A percentile compares a stretch with the other conserved stretches of the same genome.
Evolutionary conservation across 2,329 filamentous ascomycete species (phyloP).

Genomic region (Colletotrichum paranaense): DNA sequence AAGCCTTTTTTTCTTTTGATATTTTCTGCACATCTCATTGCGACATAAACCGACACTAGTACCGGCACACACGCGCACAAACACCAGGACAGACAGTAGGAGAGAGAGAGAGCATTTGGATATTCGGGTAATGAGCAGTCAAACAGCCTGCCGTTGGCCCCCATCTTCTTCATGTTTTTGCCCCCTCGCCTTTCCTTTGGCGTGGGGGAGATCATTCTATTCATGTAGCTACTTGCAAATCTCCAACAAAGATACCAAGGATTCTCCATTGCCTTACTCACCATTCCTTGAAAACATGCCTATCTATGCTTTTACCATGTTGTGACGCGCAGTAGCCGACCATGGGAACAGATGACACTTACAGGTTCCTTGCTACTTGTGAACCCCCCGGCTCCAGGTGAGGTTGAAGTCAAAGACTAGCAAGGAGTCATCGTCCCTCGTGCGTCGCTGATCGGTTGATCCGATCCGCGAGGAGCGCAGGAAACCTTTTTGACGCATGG

Average conservation of each 20-base stretch:
- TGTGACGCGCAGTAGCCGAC: not conserved
- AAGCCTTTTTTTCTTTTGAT: not conserved
- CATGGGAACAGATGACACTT: not conserved
- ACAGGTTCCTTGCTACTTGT: not conserved
- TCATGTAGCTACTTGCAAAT: slow-evolving; percentile 20
- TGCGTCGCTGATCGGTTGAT: slow-evolving; percentile 4
- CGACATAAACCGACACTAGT: not conserved
- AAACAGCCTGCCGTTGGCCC: not conserved
- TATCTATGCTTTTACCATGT: not conserved
- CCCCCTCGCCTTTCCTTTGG: not conserved
- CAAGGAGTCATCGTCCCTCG: not conserved
- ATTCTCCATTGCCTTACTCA: not conserved
- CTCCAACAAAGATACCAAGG: slow-evolving; percentile 12
- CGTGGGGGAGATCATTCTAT: not conserved
- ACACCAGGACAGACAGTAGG: not conserved
- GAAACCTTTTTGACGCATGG: not conserved
- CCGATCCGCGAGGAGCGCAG: slow-evolving; percentile 1
- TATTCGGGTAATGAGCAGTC: not conserved
- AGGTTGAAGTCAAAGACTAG: not conserved
- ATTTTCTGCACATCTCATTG: not conserved
- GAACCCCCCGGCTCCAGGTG: not conserved
- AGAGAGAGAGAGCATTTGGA: not conserved
- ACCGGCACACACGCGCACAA: not conserved
- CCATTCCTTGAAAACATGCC: not conserved
- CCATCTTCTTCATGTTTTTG: not conserved